Conservation (phyloP, 2,329 filamentous ascomycete genomes). For the Passalora sequoiae region DNA sequence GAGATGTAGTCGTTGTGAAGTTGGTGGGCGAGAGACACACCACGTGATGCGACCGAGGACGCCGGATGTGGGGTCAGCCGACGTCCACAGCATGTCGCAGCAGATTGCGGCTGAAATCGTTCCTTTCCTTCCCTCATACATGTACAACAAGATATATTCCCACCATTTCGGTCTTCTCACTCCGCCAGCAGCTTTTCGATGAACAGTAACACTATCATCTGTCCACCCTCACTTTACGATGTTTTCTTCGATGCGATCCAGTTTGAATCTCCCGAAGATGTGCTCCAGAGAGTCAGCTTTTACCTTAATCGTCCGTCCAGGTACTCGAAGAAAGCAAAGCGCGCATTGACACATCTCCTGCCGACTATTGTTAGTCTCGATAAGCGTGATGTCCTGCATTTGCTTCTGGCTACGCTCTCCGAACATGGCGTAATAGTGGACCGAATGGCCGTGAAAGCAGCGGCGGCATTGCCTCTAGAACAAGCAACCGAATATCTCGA, state of each 20-base stretch:
- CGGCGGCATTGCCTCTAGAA: conserved; percentile 3
- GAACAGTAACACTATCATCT: background rate
- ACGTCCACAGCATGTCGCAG: no score
- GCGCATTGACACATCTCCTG: conserved; percentile 7
- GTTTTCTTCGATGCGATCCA: conserved; percentile 2
- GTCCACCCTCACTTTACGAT: conserved; percentile 6
- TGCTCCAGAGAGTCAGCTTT: background rate
- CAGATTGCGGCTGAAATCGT: background rate
- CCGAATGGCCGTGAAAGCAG: background rate
- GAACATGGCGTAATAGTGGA: conserved; percentile 2
- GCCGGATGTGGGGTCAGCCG: no score
- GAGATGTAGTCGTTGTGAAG: no score
- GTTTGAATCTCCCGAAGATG: conserved; percentile 6
- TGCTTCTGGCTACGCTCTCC: conserved; percentile 3
- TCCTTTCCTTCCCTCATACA: background rate
- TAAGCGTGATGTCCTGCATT: conserved; percentile 1
- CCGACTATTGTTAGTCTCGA: conserved; percentile 2
- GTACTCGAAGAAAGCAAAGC: conserved; percentile 9
- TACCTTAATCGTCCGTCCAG: conserved; percentile 1
- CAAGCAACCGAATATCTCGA: conserved; percentile 3
- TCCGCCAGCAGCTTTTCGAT: background rate
- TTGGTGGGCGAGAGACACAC: no score
- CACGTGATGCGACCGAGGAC: no score
- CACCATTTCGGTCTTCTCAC: background rate
- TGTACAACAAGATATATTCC: background rate